These are phyloP conservation scores for Phaeosphaeria sp. DNA, from an alignment of 2,329 filamentous ascomycete genomes.

Conservation along the genomic window DNA sequence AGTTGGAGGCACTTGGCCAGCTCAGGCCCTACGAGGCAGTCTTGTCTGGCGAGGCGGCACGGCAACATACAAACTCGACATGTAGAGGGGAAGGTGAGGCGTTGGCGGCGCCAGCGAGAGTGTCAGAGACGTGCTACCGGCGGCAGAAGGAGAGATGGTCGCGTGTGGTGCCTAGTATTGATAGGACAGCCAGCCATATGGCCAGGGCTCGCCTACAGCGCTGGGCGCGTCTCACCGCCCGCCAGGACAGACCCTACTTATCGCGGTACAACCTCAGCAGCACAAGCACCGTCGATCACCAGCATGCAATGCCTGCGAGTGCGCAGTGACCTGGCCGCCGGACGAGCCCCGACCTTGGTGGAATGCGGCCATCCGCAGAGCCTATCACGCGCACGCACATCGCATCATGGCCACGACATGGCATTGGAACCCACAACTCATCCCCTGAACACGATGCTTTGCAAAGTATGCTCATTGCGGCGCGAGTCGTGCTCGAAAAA, in stretches of 20 bases:
- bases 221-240: neutral
- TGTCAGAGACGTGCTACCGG: constrained; percentile 6
- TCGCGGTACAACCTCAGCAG: neutral
- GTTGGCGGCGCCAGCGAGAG: constrained; percentile 27
- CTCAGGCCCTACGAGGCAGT: constrained; percentile 32
- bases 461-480: too few relatives aligned
- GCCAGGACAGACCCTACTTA: too few relatives aligned
- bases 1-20: constrained; percentile 30
- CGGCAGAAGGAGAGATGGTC: constrained; percentile 28
- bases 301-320: neutral
- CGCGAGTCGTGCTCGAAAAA: neutral
- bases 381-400: constrained; percentile 27
- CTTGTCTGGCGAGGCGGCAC: constrained; percentile 33
- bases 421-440: neutral
- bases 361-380: neutral
- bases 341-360: too few relatives aligned
- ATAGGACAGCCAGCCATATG: neutral
- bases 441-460: too few relatives aligned
- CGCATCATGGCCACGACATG: constrained; percentile 2
- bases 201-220: neutral
- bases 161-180: constrained; percentile 25
- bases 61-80: constrained; percentile 36
- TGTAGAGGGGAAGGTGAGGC: constrained; percentile 27
- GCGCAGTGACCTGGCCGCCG: neutral
- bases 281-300: neutral